phyloP scores from a whole-genome alignment of 2,329 filamentous ascomycete species.

The Hymenoscyphus fructigenus region DNA sequence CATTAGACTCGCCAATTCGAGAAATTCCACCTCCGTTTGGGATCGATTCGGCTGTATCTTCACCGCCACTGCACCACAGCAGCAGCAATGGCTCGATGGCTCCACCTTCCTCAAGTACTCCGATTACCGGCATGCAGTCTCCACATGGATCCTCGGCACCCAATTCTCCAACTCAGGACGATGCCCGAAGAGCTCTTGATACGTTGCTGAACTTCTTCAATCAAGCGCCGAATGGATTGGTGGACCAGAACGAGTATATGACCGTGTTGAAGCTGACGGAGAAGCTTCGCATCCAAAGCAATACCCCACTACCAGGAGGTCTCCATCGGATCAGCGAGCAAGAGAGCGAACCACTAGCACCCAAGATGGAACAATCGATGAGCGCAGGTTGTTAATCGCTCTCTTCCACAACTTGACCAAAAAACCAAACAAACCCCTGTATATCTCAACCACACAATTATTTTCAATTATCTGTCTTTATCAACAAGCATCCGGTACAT shows the following conservation, averaged over 20 bases:
- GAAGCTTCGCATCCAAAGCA: conserved; percentile 66
- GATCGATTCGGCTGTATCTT: conserved; percentile 41
- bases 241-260: conserved; percentile 75
- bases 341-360: conserved; percentile 30
- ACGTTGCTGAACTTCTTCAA: conserved; percentile 80
- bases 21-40: conserved; percentile 42
- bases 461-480: conserved; percentile 22
- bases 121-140: conserved; percentile 38
- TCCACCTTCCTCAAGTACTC: conserved; percentile 40
- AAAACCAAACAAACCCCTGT: conserved; percentile 12
- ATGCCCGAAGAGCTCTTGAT: conserved; percentile 78
- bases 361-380: conserved; percentile 37
- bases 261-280: conserved; percentile 81
- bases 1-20: conserved; percentile 51
- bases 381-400: conserved; percentile 27
- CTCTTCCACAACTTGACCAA: conserved; percentile 4
- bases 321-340: conserved; percentile 39
- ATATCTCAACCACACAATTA: conserved; percentile 15
- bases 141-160: conserved; percentile 54
- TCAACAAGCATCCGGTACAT: conserved; percentile 18
- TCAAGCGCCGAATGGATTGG: conserved; percentile 61
- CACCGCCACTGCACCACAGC: conserved; percentile 49
- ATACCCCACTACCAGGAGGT: conserved; percentile 40
- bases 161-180: conserved; percentile 75
- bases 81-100: conserved; percentile 51